Evolutionary conservation across 352 stramenopile species (phyloP), one percentile per base, ranked within the genome.

Genomic region (Pythium coloratum): DNA sequence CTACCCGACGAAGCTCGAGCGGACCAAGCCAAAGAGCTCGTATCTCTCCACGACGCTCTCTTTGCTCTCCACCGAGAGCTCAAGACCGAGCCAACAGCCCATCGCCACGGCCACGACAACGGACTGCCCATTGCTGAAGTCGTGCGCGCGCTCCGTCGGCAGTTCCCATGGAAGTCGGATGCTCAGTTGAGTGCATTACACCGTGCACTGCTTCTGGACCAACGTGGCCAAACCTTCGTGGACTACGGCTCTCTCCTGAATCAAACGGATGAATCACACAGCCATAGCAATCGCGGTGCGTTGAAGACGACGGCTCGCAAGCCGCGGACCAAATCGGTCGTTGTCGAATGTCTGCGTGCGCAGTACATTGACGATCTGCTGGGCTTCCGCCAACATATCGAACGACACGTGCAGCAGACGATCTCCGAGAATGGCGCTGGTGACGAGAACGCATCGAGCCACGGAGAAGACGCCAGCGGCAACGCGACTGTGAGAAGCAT

Each of bases 161-260:
- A 76, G 4, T 92, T 88, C 59, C 82, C 84, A 0, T 92, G 82
- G 82, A 92, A 92, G 60, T 70, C 65, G 0, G 82, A 91, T 42
- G 28, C 28, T 0, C 66, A 72, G 10, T 68, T 91, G 14, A 76
- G 63, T 49, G 57, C 75, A 33, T 55, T 93, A 0, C 71, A 86
- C 53, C 81, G 71, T 13, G 66, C 81, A 2, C 36, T 91, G 6
- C 65, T 91, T 0, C 7, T 78, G 12, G 82, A 90, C 40, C 55
- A 78, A 42, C 73, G 70, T 14, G 83, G 81, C 2, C 32, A 66
- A 0, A 32, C 56, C 6, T 62, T 76, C 2, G 69, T 88, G 0
- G 81, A 91, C 55, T 89, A 87, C 50, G 58, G 71, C 0, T 46
- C 76, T 10, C 66, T 90, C 12, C 42, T 89, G 24, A 57, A 65